These are phyloP conservation scores for Dryas alaskensis DNA, from an alignment of 306 rosid species.

Conservation along the genomic window DNA sequence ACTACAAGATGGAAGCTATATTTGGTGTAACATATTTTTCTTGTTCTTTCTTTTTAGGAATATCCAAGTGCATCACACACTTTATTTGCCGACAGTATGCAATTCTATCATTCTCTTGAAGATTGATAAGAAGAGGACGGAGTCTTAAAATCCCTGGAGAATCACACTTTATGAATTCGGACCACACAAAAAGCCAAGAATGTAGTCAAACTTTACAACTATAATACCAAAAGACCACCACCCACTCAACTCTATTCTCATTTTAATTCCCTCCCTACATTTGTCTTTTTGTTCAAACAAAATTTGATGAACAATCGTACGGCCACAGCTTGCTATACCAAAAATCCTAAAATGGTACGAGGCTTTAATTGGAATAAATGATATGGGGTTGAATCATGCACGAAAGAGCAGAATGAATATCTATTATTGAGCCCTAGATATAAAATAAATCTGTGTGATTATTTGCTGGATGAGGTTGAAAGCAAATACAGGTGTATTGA, in stretches of 20 bases:
- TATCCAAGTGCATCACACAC: background rate
- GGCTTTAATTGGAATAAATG: background rate
- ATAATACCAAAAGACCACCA: background rate
- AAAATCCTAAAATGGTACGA: background rate
- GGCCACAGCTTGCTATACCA: background rate
- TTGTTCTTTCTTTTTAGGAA: background rate
- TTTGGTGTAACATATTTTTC: constrained; percentile 18
- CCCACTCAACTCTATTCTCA: background rate
- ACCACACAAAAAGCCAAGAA: constrained; percentile 25
- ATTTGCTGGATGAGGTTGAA: constrained; percentile 5
- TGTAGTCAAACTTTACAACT: constrained; percentile 38
- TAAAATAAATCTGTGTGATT: background rate
- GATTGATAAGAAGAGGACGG: background rate
- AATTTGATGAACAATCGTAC: background rate
- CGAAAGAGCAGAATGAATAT: background rate
- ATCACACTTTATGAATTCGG: constrained; percentile 13
- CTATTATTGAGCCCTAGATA: background rate
- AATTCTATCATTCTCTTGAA: constrained; percentile 8
- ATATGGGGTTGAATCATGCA: background rate
- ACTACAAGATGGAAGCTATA: no score
- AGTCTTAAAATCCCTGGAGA: constrained; percentile 14
- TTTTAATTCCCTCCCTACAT: background rate
- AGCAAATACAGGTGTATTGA: constrained; percentile 32
- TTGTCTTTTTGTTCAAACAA: constrained; percentile 5
- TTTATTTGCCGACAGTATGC: constrained; percentile 28